Conservation (phyloP, 352 stramenopile species). For the Phytophthora uliginosa region DNA sequence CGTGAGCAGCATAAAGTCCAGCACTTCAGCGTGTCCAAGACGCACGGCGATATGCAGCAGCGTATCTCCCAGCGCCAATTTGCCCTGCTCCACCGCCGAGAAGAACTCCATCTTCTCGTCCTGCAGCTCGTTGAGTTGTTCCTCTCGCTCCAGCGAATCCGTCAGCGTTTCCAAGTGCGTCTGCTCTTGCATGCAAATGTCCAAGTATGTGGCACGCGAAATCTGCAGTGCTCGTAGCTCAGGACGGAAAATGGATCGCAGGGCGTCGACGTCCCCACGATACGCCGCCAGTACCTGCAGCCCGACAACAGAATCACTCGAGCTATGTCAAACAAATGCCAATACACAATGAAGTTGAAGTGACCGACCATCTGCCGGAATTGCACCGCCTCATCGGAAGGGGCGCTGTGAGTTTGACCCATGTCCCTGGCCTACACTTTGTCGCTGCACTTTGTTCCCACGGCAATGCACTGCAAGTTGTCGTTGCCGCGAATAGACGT, state of each 20-base stretch:
- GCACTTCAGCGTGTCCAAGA: slow-evolving; percentile 53
- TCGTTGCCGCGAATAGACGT: neutral
- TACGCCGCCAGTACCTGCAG: slow-evolving; percentile 61
- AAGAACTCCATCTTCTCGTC: slow-evolving; percentile 89
- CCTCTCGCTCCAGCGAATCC: slow-evolving; percentile 71
- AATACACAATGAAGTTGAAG: neutral
- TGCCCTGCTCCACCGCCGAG: slow-evolving; percentile 59
- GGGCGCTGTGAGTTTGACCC: slow-evolving; percentile 73
- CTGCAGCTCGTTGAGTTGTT: slow-evolving; percentile 51
- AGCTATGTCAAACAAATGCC: neutral
- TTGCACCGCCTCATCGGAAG: slow-evolving; percentile 53
- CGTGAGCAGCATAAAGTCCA: slow-evolving; percentile 75
- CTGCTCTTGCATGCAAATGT: slow-evolving; percentile 77
- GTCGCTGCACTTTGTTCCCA: neutral
- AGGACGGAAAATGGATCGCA: slow-evolving; percentile 53
- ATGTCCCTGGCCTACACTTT: slow-evolving; percentile 27
- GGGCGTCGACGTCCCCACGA: slow-evolving; percentile 50
- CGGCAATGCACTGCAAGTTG: neutral
- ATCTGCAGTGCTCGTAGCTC: slow-evolving; percentile 72
- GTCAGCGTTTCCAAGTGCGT: slow-evolving; percentile 60
- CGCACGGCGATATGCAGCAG: slow-evolving; percentile 79
- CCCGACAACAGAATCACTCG: neutral
- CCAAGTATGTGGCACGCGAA: slow-evolving; percentile 80
- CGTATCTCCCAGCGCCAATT: slow-evolving; percentile 76
- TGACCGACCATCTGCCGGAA: slow-evolving; percentile 67